A percentile compares a stretch with the other conserved stretches of the same genome.
Conservation (phyloP, 2,329 filamentous ascomycete species). For the Amphichorda felina region DNA sequence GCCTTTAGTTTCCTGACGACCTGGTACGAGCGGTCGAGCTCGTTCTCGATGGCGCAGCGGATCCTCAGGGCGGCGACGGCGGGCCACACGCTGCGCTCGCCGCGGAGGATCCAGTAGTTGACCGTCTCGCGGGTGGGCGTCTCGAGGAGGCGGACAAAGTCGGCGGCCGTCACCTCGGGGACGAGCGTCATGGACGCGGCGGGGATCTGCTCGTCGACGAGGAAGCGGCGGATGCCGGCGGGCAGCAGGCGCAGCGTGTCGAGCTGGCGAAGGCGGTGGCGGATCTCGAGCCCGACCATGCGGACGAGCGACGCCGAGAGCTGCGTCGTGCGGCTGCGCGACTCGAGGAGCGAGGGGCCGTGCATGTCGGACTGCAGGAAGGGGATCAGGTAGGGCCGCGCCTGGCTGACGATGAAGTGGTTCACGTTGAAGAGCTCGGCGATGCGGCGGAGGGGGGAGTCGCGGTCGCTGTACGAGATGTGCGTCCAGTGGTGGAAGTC, state of each 20-base stretch:
- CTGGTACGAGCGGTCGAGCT: slow-evolving; percentile 78
- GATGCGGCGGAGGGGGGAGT: slow-evolving; percentile 55
- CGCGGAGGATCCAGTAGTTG: slow-evolving; percentile 74
- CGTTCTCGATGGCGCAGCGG: slow-evolving; percentile 74
- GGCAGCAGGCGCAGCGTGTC: slow-evolving; percentile 68
- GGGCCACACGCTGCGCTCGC: slow-evolving; percentile 85
- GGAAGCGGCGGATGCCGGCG: slow-evolving; percentile 55
- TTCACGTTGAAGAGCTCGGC: slow-evolving; percentile 85
- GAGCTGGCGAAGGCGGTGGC: slow-evolving; percentile 70
- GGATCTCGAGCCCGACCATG: slow-evolving; percentile 63
- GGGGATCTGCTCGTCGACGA: slow-evolving; percentile 74
- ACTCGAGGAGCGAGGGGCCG: slow-evolving; percentile 52
- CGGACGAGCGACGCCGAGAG: slow-evolving; percentile 48
- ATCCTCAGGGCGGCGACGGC: slow-evolving; percentile 73
- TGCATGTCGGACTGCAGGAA: slow-evolving; percentile 76
- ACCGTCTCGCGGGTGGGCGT: slow-evolving; percentile 66
- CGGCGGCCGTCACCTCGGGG: slow-evolving; percentile 59
- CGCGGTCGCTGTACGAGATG: slow-evolving; percentile 52
- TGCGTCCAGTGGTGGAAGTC: slow-evolving; percentile 59
- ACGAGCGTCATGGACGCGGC: slow-evolving; percentile 72
- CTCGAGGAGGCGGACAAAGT: slow-evolving; percentile 72
- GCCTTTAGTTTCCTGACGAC: slow-evolving; percentile 54
- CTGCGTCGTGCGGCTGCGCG: slow-evolving; percentile 44
- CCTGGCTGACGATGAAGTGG: slow-evolving; percentile 90
- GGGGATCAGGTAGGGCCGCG: slow-evolving; percentile 77